Evolutionary conservation across 2,329 filamentous ascomycete genomes (phyloP).

Genomic region (Xylariaceae sp.): DNA sequence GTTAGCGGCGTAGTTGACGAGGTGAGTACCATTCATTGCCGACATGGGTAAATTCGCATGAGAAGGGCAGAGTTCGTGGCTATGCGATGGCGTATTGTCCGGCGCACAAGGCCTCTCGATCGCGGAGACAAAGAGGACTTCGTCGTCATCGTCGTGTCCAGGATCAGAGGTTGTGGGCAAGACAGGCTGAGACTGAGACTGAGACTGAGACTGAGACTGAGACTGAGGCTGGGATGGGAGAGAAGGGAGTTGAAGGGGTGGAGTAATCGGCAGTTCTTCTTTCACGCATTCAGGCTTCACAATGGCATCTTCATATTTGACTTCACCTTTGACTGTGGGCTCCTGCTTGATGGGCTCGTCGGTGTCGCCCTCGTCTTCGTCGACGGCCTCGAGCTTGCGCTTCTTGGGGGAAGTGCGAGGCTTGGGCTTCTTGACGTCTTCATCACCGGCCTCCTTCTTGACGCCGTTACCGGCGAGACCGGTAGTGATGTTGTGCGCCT

Average conservation of each 20-base stretch:
- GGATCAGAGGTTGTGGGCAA: slow-evolving; percentile 5
- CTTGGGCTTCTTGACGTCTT: slow-evolving; percentile 20
- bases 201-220: background rate
- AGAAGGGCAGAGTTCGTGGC: slow-evolving; percentile 13
- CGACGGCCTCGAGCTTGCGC: slow-evolving; percentile 34
- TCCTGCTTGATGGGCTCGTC: slow-evolving; percentile 29
- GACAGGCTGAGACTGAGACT: background rate
- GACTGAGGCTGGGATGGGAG: slow-evolving; percentile 10
- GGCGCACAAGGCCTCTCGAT: slow-evolving; percentile 21
- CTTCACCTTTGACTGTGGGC: slow-evolving; percentile 31
- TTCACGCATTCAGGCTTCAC: slow-evolving; percentile 30
- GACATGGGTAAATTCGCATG: slow-evolving; percentile 18
- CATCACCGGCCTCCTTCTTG: slow-evolving; percentile 26
- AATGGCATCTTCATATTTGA: slow-evolving; percentile 32
- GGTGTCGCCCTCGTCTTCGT: slow-evolving; percentile 33
- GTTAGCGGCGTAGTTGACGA: slow-evolving; percentile 31
- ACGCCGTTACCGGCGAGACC: slow-evolving; percentile 25
- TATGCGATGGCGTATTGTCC: slow-evolving; percentile 11
- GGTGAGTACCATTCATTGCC: slow-evolving; percentile 21
- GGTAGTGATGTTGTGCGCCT: slow-evolving; percentile 46
- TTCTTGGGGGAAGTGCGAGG: slow-evolving; percentile 27
- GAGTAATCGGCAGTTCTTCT: slow-evolving; percentile 13
- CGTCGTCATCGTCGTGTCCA: slow-evolving; percentile 28
- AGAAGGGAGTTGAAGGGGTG: slow-evolving; percentile 6
- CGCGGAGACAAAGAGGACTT: slow-evolving; percentile 28